These are phyloP conservation scores for Capsicum baccatum DNA, from an alignment of 257 asterid species.

Conservation along the genomic window DNA sequence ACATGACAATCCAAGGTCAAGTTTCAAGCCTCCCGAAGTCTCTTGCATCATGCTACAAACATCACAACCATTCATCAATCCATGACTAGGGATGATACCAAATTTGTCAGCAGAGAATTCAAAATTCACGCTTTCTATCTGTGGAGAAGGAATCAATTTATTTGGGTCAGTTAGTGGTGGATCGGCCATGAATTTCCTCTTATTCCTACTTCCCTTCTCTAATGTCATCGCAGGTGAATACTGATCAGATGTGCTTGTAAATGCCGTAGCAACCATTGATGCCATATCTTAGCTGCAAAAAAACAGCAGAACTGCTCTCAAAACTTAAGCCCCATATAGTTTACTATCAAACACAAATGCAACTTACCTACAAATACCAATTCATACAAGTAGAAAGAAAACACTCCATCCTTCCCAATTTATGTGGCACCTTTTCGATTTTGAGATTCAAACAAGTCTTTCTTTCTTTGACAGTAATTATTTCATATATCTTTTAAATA, in stretches of 20 bases:
- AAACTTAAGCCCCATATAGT: conserved; percentile 33
- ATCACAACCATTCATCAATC: conserved; percentile 56
- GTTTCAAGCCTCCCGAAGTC: conserved; percentile 60
- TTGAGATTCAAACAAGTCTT: too few relatives aligned
- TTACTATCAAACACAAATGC: neutral
- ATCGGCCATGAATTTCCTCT: conserved; percentile 90
- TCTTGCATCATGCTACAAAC: conserved; percentile 59
- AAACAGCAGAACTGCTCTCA: conserved; percentile 29
- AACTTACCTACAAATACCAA: neutral
- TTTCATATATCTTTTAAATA: too few relatives aligned
- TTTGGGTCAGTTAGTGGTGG: conserved; percentile 65
- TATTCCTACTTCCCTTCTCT: conserved; percentile 85
- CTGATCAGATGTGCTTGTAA: conserved; percentile 57
- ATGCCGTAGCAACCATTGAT: conserved; percentile 71
- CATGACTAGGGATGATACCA: conserved; percentile 49
- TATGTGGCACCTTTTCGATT: too few relatives aligned
- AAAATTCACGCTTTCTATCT: conserved; percentile 60
- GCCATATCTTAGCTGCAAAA: conserved; percentile 69
- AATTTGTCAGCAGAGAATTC: conserved; percentile 77
- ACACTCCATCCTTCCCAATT: too few relatives aligned
- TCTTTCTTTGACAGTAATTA: too few relatives aligned
- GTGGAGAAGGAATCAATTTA: conserved; percentile 59
- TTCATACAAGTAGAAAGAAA: neutral
- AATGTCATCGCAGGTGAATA: conserved; percentile 59
- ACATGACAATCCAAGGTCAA: conserved; percentile 81